Conservation (phyloP, 371 early-diverging fungal genomes). For the Mucor circinelloides region DNA sequence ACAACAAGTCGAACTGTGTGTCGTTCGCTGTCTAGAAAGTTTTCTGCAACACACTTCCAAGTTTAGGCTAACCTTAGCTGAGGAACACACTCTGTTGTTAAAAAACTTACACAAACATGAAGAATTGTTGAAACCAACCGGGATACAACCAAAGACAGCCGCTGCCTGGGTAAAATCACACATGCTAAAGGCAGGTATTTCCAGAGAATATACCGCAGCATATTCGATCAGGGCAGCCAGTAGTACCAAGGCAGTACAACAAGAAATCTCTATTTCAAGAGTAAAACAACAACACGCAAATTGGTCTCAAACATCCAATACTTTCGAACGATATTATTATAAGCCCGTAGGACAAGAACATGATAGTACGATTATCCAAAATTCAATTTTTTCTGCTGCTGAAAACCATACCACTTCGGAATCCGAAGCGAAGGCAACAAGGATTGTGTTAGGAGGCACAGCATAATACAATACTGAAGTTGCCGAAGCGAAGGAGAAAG, state of each 20-base stretch:
- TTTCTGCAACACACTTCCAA: not conserved
- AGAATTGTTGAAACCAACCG: not conserved
- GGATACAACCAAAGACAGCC: not conserved
- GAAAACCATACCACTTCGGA: conserved; percentile 16
- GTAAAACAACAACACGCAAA: conserved; percentile 13
- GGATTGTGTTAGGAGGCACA: conserved; percentile 17
- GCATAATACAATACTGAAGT: conserved; percentile 12
- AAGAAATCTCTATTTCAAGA: not conserved
- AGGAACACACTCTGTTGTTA: conserved; percentile 15
- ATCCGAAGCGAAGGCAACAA: conserved; percentile 10
- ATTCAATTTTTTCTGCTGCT: conserved; percentile 17
- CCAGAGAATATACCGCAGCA: not conserved
- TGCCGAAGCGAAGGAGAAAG: conserved; percentile 11
- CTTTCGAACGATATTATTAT: conserved; percentile 1
- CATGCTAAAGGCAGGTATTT: conserved; percentile 14
- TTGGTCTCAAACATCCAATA: conserved; percentile 10
- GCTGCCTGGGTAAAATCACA: conserved; percentile 7
- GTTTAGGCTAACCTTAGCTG: not conserved
- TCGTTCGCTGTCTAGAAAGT: not conserved
- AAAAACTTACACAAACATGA: not conserved
- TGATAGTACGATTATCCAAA: not conserved
- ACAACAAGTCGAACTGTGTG: too few species aligned
- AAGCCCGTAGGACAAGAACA: not conserved
- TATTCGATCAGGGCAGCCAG: conserved; percentile 10
- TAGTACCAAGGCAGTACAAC: conserved; percentile 16